A percentile compares a stretch with the other conserved stretches of the same genome.
These are phyloP conservation scores for Penicillium crustosum DNA, from an alignment of 2,329 filamentous ascomycete genomes.

Conservation along the genomic window DNA sequence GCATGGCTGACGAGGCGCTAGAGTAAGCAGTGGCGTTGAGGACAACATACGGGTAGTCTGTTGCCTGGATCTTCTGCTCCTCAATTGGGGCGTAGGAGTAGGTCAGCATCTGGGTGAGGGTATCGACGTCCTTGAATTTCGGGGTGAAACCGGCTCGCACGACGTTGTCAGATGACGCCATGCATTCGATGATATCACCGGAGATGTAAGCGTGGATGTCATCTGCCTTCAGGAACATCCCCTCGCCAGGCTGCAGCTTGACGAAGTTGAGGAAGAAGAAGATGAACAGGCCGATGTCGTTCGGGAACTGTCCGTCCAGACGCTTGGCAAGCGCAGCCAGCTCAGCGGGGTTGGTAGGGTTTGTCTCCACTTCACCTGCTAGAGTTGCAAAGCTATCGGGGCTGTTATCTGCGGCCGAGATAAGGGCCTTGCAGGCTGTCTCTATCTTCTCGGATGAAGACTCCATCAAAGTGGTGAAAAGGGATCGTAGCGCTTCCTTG, in stretches of 20 bases:
- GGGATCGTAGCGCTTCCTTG: conserved; percentile 72
- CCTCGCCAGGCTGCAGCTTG: conserved; percentile 81
- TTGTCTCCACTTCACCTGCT: conserved; percentile 33
- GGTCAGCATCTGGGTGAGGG: conserved; percentile 85
- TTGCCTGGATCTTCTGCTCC: conserved; percentile 87
- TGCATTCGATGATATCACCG: conserved; percentile 93
- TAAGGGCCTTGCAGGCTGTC: conserved; percentile 65
- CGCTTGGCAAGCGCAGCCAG: conserved; percentile 75
- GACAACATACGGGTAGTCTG: conserved; percentile 80
- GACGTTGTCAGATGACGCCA: conserved; percentile 98
- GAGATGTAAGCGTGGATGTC: conserved; percentile 88
- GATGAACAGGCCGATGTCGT: conserved; percentile 90
- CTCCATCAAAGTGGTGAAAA: conserved; percentile 80
- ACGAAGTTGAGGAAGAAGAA: conserved; percentile 98
- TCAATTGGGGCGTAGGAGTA: conserved; percentile 94
- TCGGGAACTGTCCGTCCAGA: conserved; percentile 79
- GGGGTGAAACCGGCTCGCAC: conserved; percentile 96
- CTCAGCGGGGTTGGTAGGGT: conserved; percentile 51
- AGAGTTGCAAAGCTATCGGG: conserved; percentile 69
- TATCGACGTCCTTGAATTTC: conserved; percentile 95
- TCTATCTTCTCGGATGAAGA: conserved; percentile 66
- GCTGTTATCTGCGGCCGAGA: conserved; percentile 67
- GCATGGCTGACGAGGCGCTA: conserved; percentile 66
- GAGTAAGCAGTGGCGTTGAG: conserved; percentile 81
- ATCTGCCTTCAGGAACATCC: conserved; percentile 92